Evolutionary conservation across 345 rosid species (phyloP), one percentile per base, ranked within the genome.

Genomic region (Raphanus raphanistrum): DNA sequence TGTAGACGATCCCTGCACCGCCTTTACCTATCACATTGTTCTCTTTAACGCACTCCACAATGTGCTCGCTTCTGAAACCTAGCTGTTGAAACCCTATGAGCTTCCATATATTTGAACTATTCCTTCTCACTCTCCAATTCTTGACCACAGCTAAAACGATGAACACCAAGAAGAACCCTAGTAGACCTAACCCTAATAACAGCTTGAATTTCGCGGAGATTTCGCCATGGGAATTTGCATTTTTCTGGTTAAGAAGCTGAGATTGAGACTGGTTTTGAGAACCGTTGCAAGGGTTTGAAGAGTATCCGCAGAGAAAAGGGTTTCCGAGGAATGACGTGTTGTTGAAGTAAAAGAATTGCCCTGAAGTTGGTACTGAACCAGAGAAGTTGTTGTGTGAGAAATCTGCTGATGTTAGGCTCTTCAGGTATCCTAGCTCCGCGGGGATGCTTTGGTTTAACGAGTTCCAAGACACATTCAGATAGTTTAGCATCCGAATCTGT

Each of bases 1-100:
- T 87, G 83, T 90, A 94, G 2, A 94, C 97, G 15, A 92, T 82
- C 62, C 97, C 98, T 0, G 97, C 97, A 66, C 97, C 97, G 33
- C 98, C 98, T 84, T 89, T 83, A 32, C 98, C 97, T 1, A 94
- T 90, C 28, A 88, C 89, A 48, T 92, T 88, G 72, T 93, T 89
- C 48, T 88, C 98, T 79, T 92, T 94, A 13, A 94, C 89, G 41
- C 97, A 94, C 84, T 94, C 97, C 74, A 94, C 78, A 63, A 94
- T 70, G 85, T 94, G 87, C 36, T 87, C 81, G 52, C 90, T 88
- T 33, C 86, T 78, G 76, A 94, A 94, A 43, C 86, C 97, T 2
- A 89, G 84, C 72, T 92, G 90, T 48, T 94, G 97, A 74, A 94
- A 94, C 25, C 92, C 84, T 3, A 93, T 92, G 45, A 94, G 80